A percentile compares a stretch with the other conserved stretches of the same genome.
Evolutionary conservation across 805 yeast species (phyloP).

Genomic region (Cyberlindnera misumaiensis): DNA sequence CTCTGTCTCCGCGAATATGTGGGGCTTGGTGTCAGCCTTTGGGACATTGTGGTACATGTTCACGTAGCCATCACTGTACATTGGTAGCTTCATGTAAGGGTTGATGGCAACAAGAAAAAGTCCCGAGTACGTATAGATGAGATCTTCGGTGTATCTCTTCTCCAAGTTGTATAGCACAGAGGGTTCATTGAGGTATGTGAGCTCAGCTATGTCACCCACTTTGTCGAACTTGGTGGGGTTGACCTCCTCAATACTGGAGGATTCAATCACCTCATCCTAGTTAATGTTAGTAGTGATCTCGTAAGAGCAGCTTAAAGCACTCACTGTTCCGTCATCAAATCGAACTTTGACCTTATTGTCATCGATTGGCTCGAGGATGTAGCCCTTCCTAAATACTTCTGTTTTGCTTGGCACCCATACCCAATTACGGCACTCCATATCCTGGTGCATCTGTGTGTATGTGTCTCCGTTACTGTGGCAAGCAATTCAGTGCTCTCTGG

Average conservation of each 20-base stretch:
- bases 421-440: slow-evolving; percentile 33
- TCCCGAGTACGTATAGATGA: slow-evolving; percentile 92
- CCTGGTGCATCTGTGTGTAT: background rate
- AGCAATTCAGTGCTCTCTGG: too few species aligned
- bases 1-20: slow-evolving; percentile 86
- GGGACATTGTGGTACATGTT: slow-evolving; percentile 44
- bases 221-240: slow-evolving; percentile 88
- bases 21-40: slow-evolving; percentile 59
- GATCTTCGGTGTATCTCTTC: slow-evolving; percentile 67
- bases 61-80: slow-evolving; percentile 58
- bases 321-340: slow-evolving; percentile 32
- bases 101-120: slow-evolving; percentile 91
- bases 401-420: slow-evolving; percentile 74
- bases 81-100: slow-evolving; percentile 73
- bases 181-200: slow-evolving; percentile 91
- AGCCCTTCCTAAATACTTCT: slow-evolving; percentile 54
- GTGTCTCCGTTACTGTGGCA: too few species aligned
- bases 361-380: slow-evolving; percentile 38
- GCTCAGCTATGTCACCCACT: slow-evolving; percentile 91
- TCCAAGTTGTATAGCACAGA: slow-evolving; percentile 84
- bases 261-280: slow-evolving; percentile 32
- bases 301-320: slow-evolving; percentile 1
- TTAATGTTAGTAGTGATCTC: slow-evolving; percentile 6
- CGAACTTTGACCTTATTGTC: slow-evolving; percentile 31
- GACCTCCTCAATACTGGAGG: slow-evolving; percentile 49